These are phyloP conservation scores for Chlorociboria aeruginascens DNA, from an alignment of 495 filamentous ascomycete species.

Conservation along the genomic window DNA sequence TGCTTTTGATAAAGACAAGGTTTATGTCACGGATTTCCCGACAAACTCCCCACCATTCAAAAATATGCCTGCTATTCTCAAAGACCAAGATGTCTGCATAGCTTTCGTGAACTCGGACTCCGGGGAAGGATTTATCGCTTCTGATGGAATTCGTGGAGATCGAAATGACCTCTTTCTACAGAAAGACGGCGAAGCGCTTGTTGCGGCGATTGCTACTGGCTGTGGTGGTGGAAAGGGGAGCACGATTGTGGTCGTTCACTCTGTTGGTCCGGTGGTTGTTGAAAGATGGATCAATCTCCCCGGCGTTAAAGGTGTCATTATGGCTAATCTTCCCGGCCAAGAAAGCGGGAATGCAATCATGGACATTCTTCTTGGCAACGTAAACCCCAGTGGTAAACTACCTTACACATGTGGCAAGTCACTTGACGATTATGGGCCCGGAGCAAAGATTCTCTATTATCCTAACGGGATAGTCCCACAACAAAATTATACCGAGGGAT, in stretches of 20 bases:
- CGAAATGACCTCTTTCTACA: conserved; percentile 71
- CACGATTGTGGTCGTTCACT: conserved; percentile 79
- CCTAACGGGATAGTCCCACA: conserved; percentile 67
- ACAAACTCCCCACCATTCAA: conserved; percentile 37
- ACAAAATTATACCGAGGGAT: conserved; percentile 70
- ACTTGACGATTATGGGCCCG: conserved; percentile 71
- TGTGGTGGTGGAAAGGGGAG: conserved; percentile 58
- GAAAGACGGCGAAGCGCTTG: conserved; percentile 63
- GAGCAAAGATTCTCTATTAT: conserved; percentile 61
- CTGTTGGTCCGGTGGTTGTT: conserved; percentile 76
- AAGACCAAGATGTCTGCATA: conserved; percentile 53
- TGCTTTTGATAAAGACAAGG: conserved; percentile 46
- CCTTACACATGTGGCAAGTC: conserved; percentile 85
- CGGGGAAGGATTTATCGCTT: conserved; percentile 51
- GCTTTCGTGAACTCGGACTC: conserved; percentile 54
- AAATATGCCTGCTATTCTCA: conserved; percentile 24
- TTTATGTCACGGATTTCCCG: conserved; percentile 46
- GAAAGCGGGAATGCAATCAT: conserved; percentile 79
- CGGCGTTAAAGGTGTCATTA: conserved; percentile 66
- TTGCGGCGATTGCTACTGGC: conserved; percentile 53
- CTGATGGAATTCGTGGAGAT: conserved; percentile 59
- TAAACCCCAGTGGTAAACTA: conserved; percentile 76
- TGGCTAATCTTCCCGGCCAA: conserved; percentile 83
- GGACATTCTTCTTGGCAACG: conserved; percentile 74
- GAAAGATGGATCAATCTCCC: conserved; percentile 77